Evolutionary conservation across 305 asterid species (phyloP), one percentile per base, ranked within the genome.

Genomic region (Fraxinus platypoda): DNA sequence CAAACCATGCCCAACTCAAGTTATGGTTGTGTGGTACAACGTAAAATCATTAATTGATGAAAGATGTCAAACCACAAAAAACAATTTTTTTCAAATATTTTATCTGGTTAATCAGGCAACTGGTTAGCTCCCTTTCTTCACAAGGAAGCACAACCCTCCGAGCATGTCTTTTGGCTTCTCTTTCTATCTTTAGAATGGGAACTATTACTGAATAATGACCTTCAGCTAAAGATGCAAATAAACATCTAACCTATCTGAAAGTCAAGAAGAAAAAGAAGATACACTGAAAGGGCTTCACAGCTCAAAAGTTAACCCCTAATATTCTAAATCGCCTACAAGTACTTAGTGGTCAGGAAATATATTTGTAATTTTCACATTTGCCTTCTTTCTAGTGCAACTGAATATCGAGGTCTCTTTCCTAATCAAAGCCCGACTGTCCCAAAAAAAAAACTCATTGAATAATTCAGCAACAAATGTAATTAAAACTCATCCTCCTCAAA

Each of bases 221-320:
- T 68, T 68, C 74, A 68, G 17, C 74, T 12, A 68, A 68, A 68
- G 74, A 68, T 68, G 74, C 74, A 68, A 68, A 25, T 68, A 12
- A 68, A 28, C 37, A 68, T 68, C 74, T 68, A 62, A 62, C 72
- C 15, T 23, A 23, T 21, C 31, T 19, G 13, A 54, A 6, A 54
- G 26, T 6, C 66, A 6, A 54, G 66, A 11, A 54, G 66, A n/a
- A 54, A 54, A 54, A 15, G 26, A 54, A 54, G 33, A 23, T 25
- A 23, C 33, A 1, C 11, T 2, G 2, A 23, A 62, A 62, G 5
- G 17, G 71, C 33, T 23, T 62, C 31, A 62, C 71, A 62, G 31
- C 71, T 12, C 31, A 62, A 62, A 62, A 23, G 31, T 62, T 23
- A 21, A 62, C 71, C 31, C 11, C 31, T 23, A 23, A 23, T 62